phyloP scores from a whole-genome alignment of 257 asterid genomes.

The Solanum habrochaites region DNA sequence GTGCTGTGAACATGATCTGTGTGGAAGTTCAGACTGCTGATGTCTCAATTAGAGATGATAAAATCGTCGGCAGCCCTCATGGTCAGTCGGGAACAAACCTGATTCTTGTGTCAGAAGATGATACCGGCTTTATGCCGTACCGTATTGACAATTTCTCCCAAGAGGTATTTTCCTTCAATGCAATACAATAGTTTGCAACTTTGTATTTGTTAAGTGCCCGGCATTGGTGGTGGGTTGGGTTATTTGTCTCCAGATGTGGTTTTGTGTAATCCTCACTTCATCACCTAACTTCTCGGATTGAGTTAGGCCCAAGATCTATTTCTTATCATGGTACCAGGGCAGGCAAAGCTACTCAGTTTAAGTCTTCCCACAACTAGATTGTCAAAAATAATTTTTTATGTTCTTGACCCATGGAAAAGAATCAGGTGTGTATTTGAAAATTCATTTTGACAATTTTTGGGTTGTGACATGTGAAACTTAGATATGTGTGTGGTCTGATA shows the following conservation, averaged over 20 bases:
- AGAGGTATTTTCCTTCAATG: slow-evolving; percentile 42
- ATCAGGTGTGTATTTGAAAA: not conserved
- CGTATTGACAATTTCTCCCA: slow-evolving; percentile 89
- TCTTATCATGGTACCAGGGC: not conserved
- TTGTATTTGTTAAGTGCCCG: not conserved
- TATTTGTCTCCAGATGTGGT: not conserved
- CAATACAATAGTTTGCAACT: not conserved
- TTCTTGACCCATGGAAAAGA: not conserved
- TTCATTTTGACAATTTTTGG: not conserved
- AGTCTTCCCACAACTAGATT: not conserved
- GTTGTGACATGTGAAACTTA: not conserved
- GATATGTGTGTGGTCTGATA: not conserved
- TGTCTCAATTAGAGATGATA: slow-evolving; percentile 61
- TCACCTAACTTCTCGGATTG: not conserved
- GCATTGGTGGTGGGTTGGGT: not conserved
- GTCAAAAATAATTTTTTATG: not conserved
- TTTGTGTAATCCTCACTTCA: not conserved
- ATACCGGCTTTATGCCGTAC: slow-evolving; percentile 96
- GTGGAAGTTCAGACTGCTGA: slow-evolving; percentile 97
- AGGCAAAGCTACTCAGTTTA: not conserved
- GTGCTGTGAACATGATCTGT: slow-evolving; percentile 75
- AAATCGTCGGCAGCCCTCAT: slow-evolving; percentile 65
- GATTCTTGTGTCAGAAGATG: slow-evolving; percentile 82
- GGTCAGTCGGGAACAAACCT: slow-evolving; percentile 89
- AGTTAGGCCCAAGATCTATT: not conserved